A percentile compares a stretch with the other conserved stretches of the same genome.
phyloP scores from a whole-genome alignment of 1,284 basidiomycete species.

The Rhodotorula mucilaginosa region DNA sequence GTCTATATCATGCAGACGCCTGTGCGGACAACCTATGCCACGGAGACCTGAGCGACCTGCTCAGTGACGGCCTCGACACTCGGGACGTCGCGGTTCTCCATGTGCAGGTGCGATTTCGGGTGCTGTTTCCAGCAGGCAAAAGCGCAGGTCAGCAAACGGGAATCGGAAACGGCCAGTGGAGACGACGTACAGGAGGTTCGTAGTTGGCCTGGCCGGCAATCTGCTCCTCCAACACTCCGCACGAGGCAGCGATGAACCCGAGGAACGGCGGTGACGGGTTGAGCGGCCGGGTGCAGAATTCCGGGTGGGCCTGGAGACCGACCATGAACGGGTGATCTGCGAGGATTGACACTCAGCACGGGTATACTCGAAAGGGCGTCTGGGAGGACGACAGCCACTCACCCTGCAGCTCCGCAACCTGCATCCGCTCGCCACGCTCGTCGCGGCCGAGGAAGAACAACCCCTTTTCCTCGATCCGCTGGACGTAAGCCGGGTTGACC shows the following conservation, averaged over 20 bases:
- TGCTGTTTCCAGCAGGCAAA: constrained; percentile 5
- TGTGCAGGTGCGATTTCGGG: constrained; percentile 37
- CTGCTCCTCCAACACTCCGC: constrained; percentile 74
- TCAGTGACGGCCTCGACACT: constrained; percentile 23
- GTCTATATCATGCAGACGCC: neutral
- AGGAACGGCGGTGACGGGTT: constrained; percentile 98
- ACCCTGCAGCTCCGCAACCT: constrained; percentile 85
- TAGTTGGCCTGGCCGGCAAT: constrained; percentile 63
- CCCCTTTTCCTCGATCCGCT: constrained; percentile 68
- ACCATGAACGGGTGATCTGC: constrained; percentile 92
- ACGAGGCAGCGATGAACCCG: constrained; percentile 87
- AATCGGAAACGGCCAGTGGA: no score
- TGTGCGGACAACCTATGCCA: neutral
- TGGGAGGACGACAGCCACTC: constrained; percentile 46
- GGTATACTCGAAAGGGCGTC: no score
- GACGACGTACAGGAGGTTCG: constrained; percentile 49
- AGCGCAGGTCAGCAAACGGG: neutral
- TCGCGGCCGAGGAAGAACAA: constrained; percentile 88
- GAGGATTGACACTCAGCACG: neutral
- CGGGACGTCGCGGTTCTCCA: constrained; percentile 22
- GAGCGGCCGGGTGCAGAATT: constrained; percentile 97
- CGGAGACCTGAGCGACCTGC: constrained; percentile 19
- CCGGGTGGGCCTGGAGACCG: constrained; percentile 93
- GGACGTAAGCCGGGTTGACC: constrained; percentile 86
- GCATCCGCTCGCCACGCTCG: constrained; percentile 96